Evolutionary conservation across 345 rosid species (phyloP).

Genomic region (Lepidium sativum): DNA sequence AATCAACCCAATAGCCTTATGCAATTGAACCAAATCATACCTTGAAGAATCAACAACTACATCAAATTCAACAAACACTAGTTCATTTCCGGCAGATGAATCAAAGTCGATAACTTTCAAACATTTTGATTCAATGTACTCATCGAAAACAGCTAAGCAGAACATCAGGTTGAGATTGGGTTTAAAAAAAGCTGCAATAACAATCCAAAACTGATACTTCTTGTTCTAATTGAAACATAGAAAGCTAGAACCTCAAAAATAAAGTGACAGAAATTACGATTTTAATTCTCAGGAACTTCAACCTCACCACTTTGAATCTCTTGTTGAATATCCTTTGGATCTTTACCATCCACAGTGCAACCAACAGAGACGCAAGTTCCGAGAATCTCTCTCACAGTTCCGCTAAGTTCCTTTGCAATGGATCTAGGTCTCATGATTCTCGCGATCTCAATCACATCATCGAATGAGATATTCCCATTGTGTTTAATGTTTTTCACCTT

Average conservation of each 20-base stretch:
- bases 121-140: neutral
- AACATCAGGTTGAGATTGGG: neutral
- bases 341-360: constrained; percentile 67
- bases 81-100: no score
- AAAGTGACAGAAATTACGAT: neutral
- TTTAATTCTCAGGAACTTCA: constrained; percentile 44
- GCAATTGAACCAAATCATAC: neutral
- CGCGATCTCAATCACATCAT: constrained; percentile 69
- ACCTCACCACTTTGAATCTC: constrained; percentile 59
- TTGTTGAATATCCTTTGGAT: constrained; percentile 56
- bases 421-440: constrained; percentile 64
- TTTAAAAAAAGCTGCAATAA: constrained; percentile 7
- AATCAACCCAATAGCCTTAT: neutral
- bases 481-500: constrained; percentile 72
- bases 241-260: constrained; percentile 8
- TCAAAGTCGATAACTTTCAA: neutral
- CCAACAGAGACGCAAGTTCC: constrained; percentile 78
- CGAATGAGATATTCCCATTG: constrained; percentile 53
- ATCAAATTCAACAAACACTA: no score
- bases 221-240: constrained; percentile 4
- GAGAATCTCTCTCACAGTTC: constrained; percentile 63
- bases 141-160: neutral
- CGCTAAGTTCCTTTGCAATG: constrained; percentile 56
- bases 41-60: no score
- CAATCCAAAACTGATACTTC: constrained; percentile 30